Evolutionary conservation across 306 rosid species (phyloP).

Genomic region (Cucumis cinereus): DNA sequence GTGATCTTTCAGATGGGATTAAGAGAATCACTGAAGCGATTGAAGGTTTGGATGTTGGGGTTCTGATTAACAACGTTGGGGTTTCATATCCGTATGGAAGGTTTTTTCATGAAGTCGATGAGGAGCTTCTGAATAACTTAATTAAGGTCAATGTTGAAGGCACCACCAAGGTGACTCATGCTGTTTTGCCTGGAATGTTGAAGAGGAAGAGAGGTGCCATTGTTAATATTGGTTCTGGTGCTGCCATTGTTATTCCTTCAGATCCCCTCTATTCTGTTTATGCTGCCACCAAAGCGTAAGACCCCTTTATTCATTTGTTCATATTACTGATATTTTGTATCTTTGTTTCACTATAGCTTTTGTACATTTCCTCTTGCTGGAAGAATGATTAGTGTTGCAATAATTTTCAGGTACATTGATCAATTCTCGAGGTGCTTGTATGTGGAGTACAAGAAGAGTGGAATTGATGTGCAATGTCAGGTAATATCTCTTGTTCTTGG

Average conservation of each 20-base stretch:
- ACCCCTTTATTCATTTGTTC: background rate
- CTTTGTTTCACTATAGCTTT: background rate
- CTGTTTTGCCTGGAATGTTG: constrained; percentile 75
- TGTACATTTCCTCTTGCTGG: background rate
- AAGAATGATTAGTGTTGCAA: background rate
- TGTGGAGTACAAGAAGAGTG: constrained; percentile 90
- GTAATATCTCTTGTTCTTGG: constrained; percentile 26
- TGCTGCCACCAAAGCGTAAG: constrained; percentile 95
- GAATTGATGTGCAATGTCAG: constrained; percentile 99
- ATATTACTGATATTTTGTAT: background rate
- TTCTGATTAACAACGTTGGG: constrained; percentile 75
- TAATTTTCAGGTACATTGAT: constrained; percentile 61
- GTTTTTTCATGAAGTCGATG: constrained; percentile 81
- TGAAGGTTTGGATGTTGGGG: constrained; percentile 76
- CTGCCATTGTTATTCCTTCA: constrained; percentile 77
- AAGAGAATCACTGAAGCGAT: constrained; percentile 33
- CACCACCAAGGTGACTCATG: constrained; percentile 79
- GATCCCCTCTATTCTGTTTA: constrained; percentile 96
- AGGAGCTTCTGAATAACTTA: constrained; percentile 51
- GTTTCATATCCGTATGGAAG: constrained; percentile 86
- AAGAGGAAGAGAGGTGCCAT: constrained; percentile 84
- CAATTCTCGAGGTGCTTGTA: constrained; percentile 85
- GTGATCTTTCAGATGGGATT: constrained; percentile 64
- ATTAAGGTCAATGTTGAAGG: constrained; percentile 78
- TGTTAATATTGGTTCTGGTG: constrained; percentile 92